Evolutionary conservation across 352 stramenopile genomes (phyloP).

Genomic region (Phytophthora boehmeriae): DNA sequence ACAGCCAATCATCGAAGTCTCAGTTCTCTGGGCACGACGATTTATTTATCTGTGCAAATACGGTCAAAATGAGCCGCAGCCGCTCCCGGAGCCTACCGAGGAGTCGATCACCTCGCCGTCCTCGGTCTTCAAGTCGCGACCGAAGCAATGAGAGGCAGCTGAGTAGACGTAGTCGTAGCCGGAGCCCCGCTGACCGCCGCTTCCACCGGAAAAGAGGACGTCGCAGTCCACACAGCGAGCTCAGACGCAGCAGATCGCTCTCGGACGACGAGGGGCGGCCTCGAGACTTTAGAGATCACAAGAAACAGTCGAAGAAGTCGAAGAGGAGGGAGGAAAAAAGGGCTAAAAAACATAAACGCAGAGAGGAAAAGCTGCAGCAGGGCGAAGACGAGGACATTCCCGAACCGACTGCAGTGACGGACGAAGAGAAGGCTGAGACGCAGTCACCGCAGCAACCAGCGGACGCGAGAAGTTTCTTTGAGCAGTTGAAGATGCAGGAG

Average conservation of each 20-base stretch:
- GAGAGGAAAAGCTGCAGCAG: constrained; percentile 24
- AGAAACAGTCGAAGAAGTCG: constrained; percentile 27
- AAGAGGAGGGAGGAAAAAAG: constrained; percentile 42
- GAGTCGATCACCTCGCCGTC: constrained; percentile 7
- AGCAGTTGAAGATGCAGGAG: constrained; percentile 66
- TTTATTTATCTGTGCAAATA: too few relatives aligned
- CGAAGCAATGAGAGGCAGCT: constrained; percentile 9
- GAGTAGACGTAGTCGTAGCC: constrained; percentile 12
- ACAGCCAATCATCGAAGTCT: constrained; percentile 1
- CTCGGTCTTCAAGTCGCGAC: constrained; percentile 16
- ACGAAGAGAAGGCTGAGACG: constrained; percentile 8
- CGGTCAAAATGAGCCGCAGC: constrained; percentile 29
- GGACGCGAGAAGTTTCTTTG: constrained; percentile 67
- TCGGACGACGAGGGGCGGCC: constrained; percentile 13
- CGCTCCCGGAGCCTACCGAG: constrained; percentile 11
- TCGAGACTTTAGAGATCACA: constrained; percentile 12
- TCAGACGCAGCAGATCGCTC: neutral
- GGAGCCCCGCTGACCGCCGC: constrained; percentile 18
- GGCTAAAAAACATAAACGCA: constrained; percentile 36
- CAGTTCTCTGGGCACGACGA: neutral
- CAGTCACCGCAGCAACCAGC: neutral
- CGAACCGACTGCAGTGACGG: neutral
- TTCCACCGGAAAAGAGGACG: constrained; percentile 5
- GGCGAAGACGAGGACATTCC: neutral
- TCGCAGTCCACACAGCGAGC: constrained; percentile 7